Evolutionary conservation across 345 rosid genomes (phyloP).

Genomic region (Citrus unshiu): DNA sequence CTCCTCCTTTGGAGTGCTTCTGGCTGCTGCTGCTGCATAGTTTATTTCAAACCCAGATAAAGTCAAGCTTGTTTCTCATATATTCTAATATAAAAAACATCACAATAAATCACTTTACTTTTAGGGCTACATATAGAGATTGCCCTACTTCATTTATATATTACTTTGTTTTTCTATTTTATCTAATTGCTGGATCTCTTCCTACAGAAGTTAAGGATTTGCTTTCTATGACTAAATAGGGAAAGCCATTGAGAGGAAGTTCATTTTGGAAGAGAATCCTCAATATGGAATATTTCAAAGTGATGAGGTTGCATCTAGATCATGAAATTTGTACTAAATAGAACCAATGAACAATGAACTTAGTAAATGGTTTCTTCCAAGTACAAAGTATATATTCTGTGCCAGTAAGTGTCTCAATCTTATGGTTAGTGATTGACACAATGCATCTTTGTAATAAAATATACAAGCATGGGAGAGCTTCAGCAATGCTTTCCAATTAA

Average conservation of each 20-base stretch:
- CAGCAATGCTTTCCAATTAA: constrained; percentile 27
- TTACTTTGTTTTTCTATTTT: not conserved
- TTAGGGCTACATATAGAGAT: not conserved
- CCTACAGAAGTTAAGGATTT: constrained; percentile 11
- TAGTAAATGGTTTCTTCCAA: constrained; percentile 19
- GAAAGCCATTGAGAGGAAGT: constrained; percentile 12
- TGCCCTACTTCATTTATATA: not conserved
- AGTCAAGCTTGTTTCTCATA: not conserved
- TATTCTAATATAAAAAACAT: not conserved
- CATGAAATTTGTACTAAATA: constrained; percentile 2
- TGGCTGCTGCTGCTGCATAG: not conserved
- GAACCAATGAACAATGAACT: constrained; percentile 6
- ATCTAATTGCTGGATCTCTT: constrained; percentile 12
- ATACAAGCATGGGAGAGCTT: constrained; percentile 6
- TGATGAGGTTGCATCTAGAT: constrained; percentile 6
- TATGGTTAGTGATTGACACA: constrained; percentile 3
- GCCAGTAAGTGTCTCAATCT: constrained; percentile 34
- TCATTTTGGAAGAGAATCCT: constrained; percentile 12
- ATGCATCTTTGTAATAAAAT: constrained; percentile 19
- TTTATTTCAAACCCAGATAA: not conserved
- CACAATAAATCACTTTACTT: not conserved
- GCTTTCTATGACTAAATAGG: constrained; percentile 3
- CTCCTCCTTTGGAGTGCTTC: not conserved
- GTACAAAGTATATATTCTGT: constrained; percentile 40
- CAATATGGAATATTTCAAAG: not conserved